These are phyloP conservation scores for Cyclostephanos tholiformis DNA, from an alignment of 108 stramenopile species.

Conservation along the genomic window DNA sequence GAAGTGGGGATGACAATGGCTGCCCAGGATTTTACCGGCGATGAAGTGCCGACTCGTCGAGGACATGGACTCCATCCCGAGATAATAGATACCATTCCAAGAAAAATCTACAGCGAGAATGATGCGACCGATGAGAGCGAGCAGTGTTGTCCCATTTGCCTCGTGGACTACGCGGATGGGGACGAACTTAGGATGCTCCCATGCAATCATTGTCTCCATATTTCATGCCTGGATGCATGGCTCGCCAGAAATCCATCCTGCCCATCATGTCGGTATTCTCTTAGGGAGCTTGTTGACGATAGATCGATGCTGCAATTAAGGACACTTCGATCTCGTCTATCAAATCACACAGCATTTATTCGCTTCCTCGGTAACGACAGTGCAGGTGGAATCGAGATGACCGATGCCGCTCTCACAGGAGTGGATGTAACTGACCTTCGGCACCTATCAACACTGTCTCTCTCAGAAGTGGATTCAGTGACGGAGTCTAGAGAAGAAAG, in stretches of 20 bases:
- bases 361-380: constrained; percentile 26
- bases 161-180: constrained; percentile 64
- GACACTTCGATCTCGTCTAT: constrained; percentile 39
- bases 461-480: constrained; percentile 29
- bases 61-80: constrained; percentile 51
- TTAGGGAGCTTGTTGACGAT: constrained; percentile 52
- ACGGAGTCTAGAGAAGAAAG: constrained; percentile 8
- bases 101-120: constrained; percentile 46
- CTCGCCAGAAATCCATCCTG: constrained; percentile 47
- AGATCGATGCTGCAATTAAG: constrained; percentile 42
- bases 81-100: constrained; percentile 56
- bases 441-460: constrained; percentile 15
- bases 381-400: constrained; percentile 33
- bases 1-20: constrained; percentile 23
- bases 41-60: constrained; percentile 25
- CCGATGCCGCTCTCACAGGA: neutral
- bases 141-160: constrained; percentile 64
- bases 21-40: constrained; percentile 28
- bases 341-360: constrained; percentile 28
- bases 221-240: constrained; percentile 64
- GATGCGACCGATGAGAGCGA: constrained; percentile 39
- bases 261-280: constrained; percentile 51
- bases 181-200: constrained; percentile 62
- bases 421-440: constrained; percentile 28
- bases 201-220: constrained; percentile 63